Conservation (phyloP, 2,329 filamentous ascomycete genomes). For the Dothideomycetidae sp. region DNA sequence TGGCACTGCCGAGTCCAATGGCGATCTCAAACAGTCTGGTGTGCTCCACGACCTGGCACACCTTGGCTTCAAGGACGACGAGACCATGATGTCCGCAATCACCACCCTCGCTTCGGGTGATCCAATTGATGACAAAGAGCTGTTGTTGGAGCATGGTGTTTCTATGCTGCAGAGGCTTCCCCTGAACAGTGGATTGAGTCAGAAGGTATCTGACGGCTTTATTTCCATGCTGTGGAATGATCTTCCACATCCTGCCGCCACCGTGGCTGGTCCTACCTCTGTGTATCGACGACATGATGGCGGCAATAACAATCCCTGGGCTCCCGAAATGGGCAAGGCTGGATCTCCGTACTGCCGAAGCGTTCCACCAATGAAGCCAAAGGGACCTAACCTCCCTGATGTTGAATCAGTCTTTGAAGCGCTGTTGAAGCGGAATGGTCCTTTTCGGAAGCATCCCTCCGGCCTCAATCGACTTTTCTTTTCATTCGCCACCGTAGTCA, state of each 20-base stretch:
- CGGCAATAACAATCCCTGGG: conserved; percentile 34
- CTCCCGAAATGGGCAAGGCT: conserved; percentile 39
- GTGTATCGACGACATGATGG: conserved; percentile 33
- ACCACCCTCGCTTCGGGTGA: conserved; percentile 31
- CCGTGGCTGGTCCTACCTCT: conserved; percentile 32
- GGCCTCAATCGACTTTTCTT: conserved; percentile 34
- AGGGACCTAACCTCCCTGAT: conserved; percentile 36
- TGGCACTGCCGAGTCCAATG: conserved; percentile 10
- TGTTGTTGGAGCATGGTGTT: conserved; percentile 38
- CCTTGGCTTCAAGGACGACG: conserved; percentile 26
- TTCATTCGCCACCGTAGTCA: conserved; percentile 35
- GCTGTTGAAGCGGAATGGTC: conserved; percentile 28
- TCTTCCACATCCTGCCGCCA: conserved; percentile 37
- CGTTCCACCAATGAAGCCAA: conserved; percentile 33
- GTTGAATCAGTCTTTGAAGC: conserved; percentile 35
- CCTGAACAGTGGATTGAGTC: conserved; percentile 34
- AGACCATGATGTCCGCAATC: conserved; percentile 28
- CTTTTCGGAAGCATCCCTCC: conserved; percentile 31
- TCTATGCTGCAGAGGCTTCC: conserved; percentile 39
- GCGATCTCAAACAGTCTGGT: conserved; percentile 26
- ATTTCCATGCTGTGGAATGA: conserved; percentile 41
- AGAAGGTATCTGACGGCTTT: conserved; percentile 36
- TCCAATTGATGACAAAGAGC: conserved; percentile 34
- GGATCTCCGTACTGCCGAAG: conserved; percentile 33
- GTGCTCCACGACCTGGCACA: conserved; percentile 28